Base-by-base conservation (phyloP, 2,329 filamentous ascomycete genomes). In the Phyllosticta citriasiana region DNA sequence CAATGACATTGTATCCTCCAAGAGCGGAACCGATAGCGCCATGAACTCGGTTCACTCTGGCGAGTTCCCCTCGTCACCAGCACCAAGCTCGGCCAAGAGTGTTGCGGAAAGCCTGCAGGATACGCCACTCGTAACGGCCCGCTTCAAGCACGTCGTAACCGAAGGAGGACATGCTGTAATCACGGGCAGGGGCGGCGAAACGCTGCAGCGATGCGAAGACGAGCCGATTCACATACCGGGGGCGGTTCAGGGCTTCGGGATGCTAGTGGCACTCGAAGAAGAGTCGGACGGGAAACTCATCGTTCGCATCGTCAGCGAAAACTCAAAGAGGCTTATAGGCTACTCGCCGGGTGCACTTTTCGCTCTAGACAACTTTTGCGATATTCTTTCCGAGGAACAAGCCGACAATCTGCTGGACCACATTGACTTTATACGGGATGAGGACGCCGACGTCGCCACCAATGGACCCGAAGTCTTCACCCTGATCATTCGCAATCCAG, bases 211-310 rank as follows among this genome's bases (percentile, higher is more conserved):
- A 58, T 96, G 91, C 69, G 91, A 96, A 72, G 91, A 96, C 68
- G 91, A 96, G 68, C 91, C 91, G 0, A 96, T 96, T 26, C 90
- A 93, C 65, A 87, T 91, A 1, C 91, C 91, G 0, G 91, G 91
- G 35, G 88, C 89, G 1, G 76, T 92, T 0, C 91, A 96, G 71
- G 80, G 83, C 1, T 96, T 96, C 66, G 91, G 91, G 1, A 79
- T 89, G 3, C 77, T 96, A 25, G 68, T 96, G 33, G 90, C 87
- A 0, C 73, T 96, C 22, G 82, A 86, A 59, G 88, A 92, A 70
- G 85, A 89, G 59, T 70, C 76, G 0, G 85, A 88, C 47, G 87
- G 68, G 8, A 83, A 82, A 50, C 81, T 94, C 10, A 71, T 83
- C 1, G 88, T 92, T 12, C 84, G 88, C 16, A 82, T 90, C 30